A percentile compares a stretch with the other conserved stretches of the same genome.
phyloP scores from a whole-genome alignment of 257 asterid species.

The Thymus quinquecostatus region DNA sequence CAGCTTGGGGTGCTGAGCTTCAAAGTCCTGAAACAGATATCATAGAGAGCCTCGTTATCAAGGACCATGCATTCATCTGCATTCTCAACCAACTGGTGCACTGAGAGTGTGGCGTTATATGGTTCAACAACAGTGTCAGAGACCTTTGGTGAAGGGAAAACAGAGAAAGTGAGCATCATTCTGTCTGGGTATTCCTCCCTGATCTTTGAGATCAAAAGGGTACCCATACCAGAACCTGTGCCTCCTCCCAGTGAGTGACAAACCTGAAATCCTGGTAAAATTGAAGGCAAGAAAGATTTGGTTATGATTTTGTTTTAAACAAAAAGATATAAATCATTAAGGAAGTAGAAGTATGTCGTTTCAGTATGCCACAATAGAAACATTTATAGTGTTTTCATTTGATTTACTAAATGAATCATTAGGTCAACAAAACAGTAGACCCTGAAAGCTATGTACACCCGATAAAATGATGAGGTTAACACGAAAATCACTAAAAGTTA shows the following conservation, averaged over 20 bases:
- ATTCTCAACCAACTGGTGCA: constrained; percentile 88
- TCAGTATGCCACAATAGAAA: too few species aligned
- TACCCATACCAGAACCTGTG: constrained; percentile 96
- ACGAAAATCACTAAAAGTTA: not conserved
- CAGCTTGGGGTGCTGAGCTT: constrained; percentile 97
- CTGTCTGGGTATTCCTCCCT: constrained; percentile 94
- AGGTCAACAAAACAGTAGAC: not conserved
- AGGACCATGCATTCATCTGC: constrained; percentile 97
- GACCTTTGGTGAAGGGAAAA: constrained; percentile 91
- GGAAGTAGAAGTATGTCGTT: too few species aligned
- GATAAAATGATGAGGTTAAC: not conserved
- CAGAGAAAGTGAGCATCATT: constrained; percentile 96
- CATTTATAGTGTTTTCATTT: too few species aligned
- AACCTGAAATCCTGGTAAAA: constrained; percentile 77
- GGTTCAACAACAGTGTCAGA: constrained; percentile 93
- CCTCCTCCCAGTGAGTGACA: constrained; percentile 96
- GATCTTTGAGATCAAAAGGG: constrained; percentile 87
- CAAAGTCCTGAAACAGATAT: constrained; percentile 88
- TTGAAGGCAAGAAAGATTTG: constrained; percentile 8
- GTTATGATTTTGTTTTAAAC: not conserved
- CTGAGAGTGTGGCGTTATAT: constrained; percentile 86
- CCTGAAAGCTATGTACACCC: not conserved
- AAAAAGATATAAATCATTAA: too few species aligned
- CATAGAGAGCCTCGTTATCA: constrained; percentile 89
- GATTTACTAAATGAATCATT: too few species aligned